Evolutionary conservation across 352 stramenopile species (phyloP).

Genomic region (Globisporangium rhizosaccharum): DNA sequence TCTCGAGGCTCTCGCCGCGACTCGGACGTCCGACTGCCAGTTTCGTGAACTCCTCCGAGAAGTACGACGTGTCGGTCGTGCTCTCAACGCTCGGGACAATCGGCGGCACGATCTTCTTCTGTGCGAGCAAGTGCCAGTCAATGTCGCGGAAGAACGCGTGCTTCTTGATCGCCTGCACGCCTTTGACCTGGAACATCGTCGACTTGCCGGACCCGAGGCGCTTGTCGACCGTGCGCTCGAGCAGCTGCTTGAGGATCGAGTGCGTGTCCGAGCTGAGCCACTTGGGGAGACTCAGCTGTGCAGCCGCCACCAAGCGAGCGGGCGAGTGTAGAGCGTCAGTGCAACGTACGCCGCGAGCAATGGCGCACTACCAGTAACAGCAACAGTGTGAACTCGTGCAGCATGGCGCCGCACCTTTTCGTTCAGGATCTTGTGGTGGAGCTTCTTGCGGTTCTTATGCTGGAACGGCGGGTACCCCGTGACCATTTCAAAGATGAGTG

Average conservation of each 20-base stretch:
- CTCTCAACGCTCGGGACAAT: slow-evolving; percentile 85
- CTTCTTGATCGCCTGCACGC: slow-evolving; percentile 94
- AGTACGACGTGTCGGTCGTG: slow-evolving; percentile 91
- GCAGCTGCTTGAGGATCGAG: slow-evolving; percentile 94
- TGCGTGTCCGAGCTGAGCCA: slow-evolving; percentile 84
- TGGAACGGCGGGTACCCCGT: slow-evolving; percentile 77
- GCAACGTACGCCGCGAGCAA: not conserved
- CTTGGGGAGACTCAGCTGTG: slow-evolving; percentile 59
- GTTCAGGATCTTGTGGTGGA: slow-evolving; percentile 85
- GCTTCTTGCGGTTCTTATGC: slow-evolving; percentile 84
- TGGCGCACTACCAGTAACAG: not conserved
- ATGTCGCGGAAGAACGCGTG: slow-evolving; percentile 92
- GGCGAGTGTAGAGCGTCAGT: not conserved
- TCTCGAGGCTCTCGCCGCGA: slow-evolving; percentile 30
- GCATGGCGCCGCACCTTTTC: slow-evolving; percentile 35
- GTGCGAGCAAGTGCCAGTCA: slow-evolving; percentile 92
- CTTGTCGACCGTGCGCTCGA: slow-evolving; percentile 95
- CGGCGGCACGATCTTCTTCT: slow-evolving; percentile 88
- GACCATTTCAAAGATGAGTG: slow-evolving; percentile 86
- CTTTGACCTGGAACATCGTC: slow-evolving; percentile 98
- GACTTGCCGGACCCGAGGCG: slow-evolving; percentile 91
- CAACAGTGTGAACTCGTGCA: not conserved
- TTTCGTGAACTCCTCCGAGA: slow-evolving; percentile 90
- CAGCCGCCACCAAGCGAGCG: too few relatives aligned
- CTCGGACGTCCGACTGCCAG: slow-evolving; percentile 53